phyloP scores from a whole-genome alignment of 441 rosid genomes.

The Adansonia madagascariensis region DNA sequence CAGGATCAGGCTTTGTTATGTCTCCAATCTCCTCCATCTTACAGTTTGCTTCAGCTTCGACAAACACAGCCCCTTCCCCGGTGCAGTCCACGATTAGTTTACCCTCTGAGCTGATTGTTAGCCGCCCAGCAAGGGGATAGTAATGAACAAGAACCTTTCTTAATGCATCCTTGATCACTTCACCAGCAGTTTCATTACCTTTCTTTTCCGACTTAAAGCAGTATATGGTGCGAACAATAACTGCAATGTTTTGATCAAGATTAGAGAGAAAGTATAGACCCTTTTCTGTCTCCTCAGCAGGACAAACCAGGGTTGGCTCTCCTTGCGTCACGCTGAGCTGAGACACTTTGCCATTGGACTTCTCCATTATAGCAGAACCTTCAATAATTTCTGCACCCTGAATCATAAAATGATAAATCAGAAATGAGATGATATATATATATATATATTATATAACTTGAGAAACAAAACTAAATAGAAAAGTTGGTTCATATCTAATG shows the following conservation, averaged over 20 bases:
- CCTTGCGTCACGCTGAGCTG: slow-evolving; percentile 60
- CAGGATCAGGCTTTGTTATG: slow-evolving; percentile 77
- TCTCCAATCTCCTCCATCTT: slow-evolving; percentile 72
- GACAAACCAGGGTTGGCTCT: slow-evolving; percentile 62
- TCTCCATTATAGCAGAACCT: slow-evolving; percentile 41
- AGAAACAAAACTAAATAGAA: slow-evolving; percentile 9
- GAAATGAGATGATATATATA: slow-evolving; percentile 14
- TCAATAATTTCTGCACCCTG: slow-evolving; percentile 48
- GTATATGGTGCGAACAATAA: slow-evolving; percentile 70
- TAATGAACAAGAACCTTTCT: slow-evolving; percentile 78
- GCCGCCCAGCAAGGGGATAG: slow-evolving; percentile 85
- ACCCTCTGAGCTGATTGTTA: slow-evolving; percentile 75
- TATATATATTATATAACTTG: not conserved
- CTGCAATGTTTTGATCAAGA: slow-evolving; percentile 82
- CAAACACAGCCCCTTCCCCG: slow-evolving; percentile 84
- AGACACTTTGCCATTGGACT: slow-evolving; percentile 39
- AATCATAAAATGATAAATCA: not conserved
- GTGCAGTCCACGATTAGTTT: slow-evolving; percentile 75
- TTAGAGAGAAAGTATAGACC: slow-evolving; percentile 82
- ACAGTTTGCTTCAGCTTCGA: slow-evolving; percentile 84
- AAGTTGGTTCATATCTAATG: not conserved
- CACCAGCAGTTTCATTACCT: slow-evolving; percentile 64
- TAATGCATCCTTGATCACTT: slow-evolving; percentile 70
- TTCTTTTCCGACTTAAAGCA: slow-evolving; percentile 69
- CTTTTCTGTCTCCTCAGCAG: slow-evolving; percentile 68